Conservation (phyloP, 2,329 filamentous ascomycete species). For the Cordyceps cateniannulata region DNA sequence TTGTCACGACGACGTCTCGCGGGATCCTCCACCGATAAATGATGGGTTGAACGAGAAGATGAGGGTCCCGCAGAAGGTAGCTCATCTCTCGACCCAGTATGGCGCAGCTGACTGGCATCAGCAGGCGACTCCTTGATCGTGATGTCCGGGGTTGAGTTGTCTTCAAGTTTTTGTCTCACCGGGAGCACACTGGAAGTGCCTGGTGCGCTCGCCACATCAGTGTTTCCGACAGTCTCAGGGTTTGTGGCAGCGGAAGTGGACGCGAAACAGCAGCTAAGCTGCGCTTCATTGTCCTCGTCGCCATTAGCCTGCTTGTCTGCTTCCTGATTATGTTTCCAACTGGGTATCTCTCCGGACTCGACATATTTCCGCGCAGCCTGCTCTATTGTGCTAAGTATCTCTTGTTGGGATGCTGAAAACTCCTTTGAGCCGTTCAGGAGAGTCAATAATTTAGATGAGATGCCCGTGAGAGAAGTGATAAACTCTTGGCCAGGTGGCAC, state of each 20-base stretch:
- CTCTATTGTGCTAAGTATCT: conserved; percentile 44
- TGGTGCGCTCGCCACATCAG: too few relatives aligned
- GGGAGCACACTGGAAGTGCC: background rate
- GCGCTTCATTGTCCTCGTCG: background rate
- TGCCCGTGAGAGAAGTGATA: conserved; percentile 29
- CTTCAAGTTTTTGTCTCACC: background rate
- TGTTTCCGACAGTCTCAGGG: background rate
- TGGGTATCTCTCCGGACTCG: conserved; percentile 26
- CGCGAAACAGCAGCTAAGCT: background rate
- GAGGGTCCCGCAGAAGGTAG: background rate
- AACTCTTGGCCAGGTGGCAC: conserved; percentile 24
- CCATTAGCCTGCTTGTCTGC: conserved; percentile 11
- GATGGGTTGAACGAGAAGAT: background rate
- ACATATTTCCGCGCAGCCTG: conserved; percentile 46
- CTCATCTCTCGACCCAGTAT: background rate
- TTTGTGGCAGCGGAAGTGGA: background rate
- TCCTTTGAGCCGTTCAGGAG: conserved; percentile 31
- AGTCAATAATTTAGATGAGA: conserved; percentile 37
- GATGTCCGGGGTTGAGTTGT: background rate
- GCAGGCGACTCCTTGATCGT: background rate
- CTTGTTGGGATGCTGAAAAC: conserved; percentile 33
- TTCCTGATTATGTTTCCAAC: background rate
- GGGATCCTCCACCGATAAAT: background rate
- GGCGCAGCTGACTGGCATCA: background rate
- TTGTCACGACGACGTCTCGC: background rate